Percentiles rank a stretch among this genome's conserved stretches.
Conservation (phyloP, 768 basidiomycete species). For the Kwoniella sp. region DNA sequence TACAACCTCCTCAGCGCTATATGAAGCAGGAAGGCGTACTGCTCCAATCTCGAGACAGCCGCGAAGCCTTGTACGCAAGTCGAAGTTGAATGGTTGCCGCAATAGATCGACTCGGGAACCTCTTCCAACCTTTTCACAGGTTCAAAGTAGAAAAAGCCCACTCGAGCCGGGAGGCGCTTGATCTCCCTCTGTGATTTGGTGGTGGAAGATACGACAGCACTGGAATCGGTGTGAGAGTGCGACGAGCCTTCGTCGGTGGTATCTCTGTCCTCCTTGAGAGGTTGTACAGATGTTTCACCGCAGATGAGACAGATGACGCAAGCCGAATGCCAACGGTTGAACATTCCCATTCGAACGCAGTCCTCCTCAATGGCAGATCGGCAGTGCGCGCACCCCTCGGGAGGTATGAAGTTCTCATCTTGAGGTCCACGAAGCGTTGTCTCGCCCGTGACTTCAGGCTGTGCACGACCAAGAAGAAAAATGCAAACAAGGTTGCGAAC, state of each 20-base stretch:
- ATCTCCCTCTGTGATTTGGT: constrained; percentile 60
- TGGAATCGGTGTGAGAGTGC: constrained; percentile 36
- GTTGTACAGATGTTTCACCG: constrained; percentile 67
- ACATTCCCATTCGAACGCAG: constrained; percentile 91
- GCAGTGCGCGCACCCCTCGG: constrained; percentile 87
- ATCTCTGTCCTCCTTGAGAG: constrained; percentile 60
- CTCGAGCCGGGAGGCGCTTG: constrained; percentile 78
- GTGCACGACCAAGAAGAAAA: neutral
- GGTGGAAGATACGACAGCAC: constrained; percentile 29
- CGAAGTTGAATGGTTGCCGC: constrained; percentile 72
- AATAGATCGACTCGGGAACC: constrained; percentile 63
- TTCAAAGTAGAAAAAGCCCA: constrained; percentile 73
- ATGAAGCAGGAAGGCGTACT: constrained; percentile 94
- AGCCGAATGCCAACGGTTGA: constrained; percentile 93
- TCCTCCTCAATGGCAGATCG: constrained; percentile 93
- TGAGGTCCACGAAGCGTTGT: constrained; percentile 53
- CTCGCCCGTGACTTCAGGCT: constrained; percentile 53
- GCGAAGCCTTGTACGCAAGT: constrained; percentile 78
- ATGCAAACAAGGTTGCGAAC: constrained; percentile 1
- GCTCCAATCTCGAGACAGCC: constrained; percentile 89
- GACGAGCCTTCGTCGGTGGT: constrained; percentile 26
- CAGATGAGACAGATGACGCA: constrained; percentile 85
- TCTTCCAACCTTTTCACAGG: constrained; percentile 20
- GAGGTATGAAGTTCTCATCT: constrained; percentile 42
- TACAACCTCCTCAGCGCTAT: constrained; percentile 91